These are phyloP conservation scores for Tephrocybe sp. DNA, from an alignment of 768 basidiomycete genomes.

Conservation along the genomic window DNA sequence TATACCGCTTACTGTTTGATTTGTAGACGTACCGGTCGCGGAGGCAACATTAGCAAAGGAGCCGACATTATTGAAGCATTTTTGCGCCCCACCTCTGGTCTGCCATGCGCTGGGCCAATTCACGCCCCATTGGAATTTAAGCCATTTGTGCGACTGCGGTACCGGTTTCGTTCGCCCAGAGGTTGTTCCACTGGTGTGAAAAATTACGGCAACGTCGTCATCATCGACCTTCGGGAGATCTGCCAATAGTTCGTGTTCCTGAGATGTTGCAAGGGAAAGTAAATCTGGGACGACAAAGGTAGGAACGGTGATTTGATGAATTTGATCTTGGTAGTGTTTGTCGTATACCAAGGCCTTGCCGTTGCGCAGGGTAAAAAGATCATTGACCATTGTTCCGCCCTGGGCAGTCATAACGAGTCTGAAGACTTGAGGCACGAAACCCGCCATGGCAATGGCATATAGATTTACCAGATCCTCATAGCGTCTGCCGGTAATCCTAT, in stretches of 20 bases:
- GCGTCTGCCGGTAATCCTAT: constrained; percentile 2
- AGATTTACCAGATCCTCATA: constrained; percentile 10
- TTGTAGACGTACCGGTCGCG: constrained; percentile 4
- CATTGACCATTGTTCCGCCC: constrained; percentile 5
- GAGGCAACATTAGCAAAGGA: constrained; percentile 10
- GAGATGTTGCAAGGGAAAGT: background rate
- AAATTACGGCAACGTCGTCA: constrained; percentile 8
- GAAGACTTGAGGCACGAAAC: constrained; percentile 11
- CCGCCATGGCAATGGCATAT: constrained; percentile 5
- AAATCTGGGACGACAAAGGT: background rate
- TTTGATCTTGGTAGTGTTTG: background rate
- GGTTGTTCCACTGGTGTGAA: constrained; percentile 14
- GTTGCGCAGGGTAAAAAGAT: background rate
- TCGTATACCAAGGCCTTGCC: constrained; percentile 10
- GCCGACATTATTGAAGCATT: constrained; percentile 9
- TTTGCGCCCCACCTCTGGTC: background rate
- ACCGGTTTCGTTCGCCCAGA: constrained; percentile 11
- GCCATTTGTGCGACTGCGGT: constrained; percentile 9
- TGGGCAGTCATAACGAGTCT: constrained; percentile 1
- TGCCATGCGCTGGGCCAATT: constrained; percentile 12
- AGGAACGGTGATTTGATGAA: background rate
- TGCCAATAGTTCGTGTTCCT: background rate
- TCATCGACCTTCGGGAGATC: constrained; percentile 5
- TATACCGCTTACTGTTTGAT: background rate
- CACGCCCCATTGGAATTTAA: constrained; percentile 4